Evolutionary conservation across 164 flowering plant genomes (phyloP), one percentile per base, ranked within the genome.

Genomic region (Dillenia turbinata): DNA sequence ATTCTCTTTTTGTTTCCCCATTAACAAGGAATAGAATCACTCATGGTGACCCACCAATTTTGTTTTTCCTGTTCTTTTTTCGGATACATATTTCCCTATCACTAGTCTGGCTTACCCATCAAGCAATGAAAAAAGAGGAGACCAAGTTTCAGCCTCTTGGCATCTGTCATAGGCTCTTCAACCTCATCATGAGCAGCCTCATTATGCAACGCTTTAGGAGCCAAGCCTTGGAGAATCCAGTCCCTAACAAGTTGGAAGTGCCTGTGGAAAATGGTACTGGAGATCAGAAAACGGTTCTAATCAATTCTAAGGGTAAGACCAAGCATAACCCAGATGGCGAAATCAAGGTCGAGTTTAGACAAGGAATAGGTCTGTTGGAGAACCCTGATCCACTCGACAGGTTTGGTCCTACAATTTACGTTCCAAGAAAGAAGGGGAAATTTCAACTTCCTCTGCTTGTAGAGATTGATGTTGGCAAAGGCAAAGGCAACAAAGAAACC

Each of bases 101-200:
- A 33, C 40, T 5, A 5, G 40, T 33, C 40, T 48, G 40, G 33
- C 12, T 47, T 48, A 12, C 12, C 24, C 60, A 50, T 15, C 5
- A 47, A 49, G 50, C 59, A 54, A 76, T 69, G 75, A 70, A 62
- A 56, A 50, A 60, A 57, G 55, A 47, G 46, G 63, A 59, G 9
- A 50, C 59, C 13, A 56, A 67, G 8, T 26, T 53, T 17, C 63
- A 66, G 19, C 61, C 76, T 45, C 48, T 60, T 44, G 75, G 77
- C 54, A 66, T 79, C 16, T 84, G 79, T 63, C 68, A 60, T 2
- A 63, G 72, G 75, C 75, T 84, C 54, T 69, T 72, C 69, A 71
- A 60, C 54, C 78, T 77, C 69, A 51, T 79, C 66, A 26, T 67
- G 15, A 66, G 54, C 54, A 50, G 14, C 62, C 55, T 76, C 16